Evolutionary conservation across 257 asterid genomes (phyloP), one percentile per base, ranked within the genome.

Genomic region (Scutellaria barbata): DNA sequence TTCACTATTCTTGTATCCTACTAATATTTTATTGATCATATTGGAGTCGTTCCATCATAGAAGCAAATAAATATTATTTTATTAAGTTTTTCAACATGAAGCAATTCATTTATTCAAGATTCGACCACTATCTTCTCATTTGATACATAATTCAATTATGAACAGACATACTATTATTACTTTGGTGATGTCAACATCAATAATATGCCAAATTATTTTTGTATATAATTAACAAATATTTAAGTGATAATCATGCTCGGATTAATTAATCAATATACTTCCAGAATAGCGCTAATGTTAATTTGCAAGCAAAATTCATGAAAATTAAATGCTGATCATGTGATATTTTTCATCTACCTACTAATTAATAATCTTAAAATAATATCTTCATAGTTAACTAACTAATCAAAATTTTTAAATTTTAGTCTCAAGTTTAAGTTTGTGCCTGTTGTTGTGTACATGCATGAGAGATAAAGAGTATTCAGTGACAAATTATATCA

Each of bases 201-300:
- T 57, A 10, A 30, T 33, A n/a, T 11, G 25, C 20, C 45, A 30
- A 65, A 74, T 65, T 16, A 45, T 13, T 56, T 53, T 30, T 42
- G 5, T 30, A 25, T 16, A 30, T 47, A 12, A 9, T 16, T 35
- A 16, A n/a, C n/a, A 39, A 55, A 22, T 53, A 53, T 4, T 8
- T 53, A 53, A 18, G 12, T 53, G 13, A 53, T 22, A n/a, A 9
- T 30, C 35, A 30, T 53, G 7, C 13, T 53, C n/a, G 4, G 10
- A 52, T 22, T 55, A 22, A 11, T 22, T 55, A 20, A 55, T 10
- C 6, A 20, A 54, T 22, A 22, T 22, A 55, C 10, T 10, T 4
- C 61, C 3, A 55, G 61, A 39, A 55, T 55, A 55, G 20, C 17
- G 59, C 59, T 53, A 55, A 55, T 55, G 61, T 55, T 17, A 53